Evolutionary conservation across 2,329 filamentous ascomycete species (phyloP), one percentile per base, ranked within the genome.

Genomic region (Aspergillus sp.): DNA sequence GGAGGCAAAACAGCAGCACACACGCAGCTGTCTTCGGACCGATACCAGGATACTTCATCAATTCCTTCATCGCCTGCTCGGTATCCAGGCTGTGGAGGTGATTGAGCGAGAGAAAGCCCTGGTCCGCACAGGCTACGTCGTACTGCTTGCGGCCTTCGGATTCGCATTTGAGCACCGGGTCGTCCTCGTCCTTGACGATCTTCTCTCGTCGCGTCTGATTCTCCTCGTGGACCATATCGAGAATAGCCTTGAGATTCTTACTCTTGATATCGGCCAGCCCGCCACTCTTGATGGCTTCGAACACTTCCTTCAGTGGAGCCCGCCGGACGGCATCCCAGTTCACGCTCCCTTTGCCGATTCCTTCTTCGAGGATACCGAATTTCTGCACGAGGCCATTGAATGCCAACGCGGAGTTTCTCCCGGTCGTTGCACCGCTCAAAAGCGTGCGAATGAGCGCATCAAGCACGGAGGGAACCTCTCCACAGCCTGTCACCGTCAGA

Each of bases 211-310:
- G 79, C n/a, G 73, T 71, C 59, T 82, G 76, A 35, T 89, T 90
- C 59, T 90, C 84, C 42, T 83, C 74, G 63, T 87, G 84, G 0
- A 91, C 86, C 69, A 85, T 83, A 47, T 90, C 82, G 8, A 95
- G 76, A 33, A 90, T 90, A 14, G 73, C 71, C 66, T 92, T 90
- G 63, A 95, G 89, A 58, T 86, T 78, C 48, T 80, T 85, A 53
- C 83, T 85, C 70, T 92, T 94, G 14, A 78, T 77, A n/a, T 82
- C 79, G 2, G 84, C 86, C 2, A 92, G 75, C 0, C 90, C 90
- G 9, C 88, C 89, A 7, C 74, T 72, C 59, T 83, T 84, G 63
- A 94, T 90, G 0, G 87, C 82, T 47, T 86, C 73, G 43, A 81
- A 82, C n/a, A 94, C 76, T 5, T 87, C 82, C 36, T 80, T 75